Evolutionary conservation across 164 flowering plant genomes (phyloP).

Genomic region (Platanus orientalis): DNA sequence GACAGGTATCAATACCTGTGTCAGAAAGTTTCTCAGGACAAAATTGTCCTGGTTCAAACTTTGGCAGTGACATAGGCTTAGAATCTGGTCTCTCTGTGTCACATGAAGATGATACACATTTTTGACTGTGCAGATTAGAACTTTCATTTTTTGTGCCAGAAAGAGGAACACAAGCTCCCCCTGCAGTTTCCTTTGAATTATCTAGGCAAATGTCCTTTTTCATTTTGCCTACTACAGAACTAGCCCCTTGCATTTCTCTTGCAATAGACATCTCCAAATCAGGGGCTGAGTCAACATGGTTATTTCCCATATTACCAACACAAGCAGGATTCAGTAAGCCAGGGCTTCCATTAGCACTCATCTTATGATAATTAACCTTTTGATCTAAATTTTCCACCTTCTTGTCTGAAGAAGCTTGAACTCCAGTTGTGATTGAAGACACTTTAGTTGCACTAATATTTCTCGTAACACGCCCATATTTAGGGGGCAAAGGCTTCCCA

Average conservation of each 20-base stretch:
- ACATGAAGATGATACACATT: neutral
- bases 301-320: conserved; percentile 13
- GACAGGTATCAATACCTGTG: conserved; percentile 5
- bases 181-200: conserved; percentile 18
- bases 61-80: conserved; percentile 18
- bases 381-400: conserved; percentile 33
- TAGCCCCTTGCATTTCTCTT: conserved; percentile 21
- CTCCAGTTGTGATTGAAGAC: conserved; percentile 31
- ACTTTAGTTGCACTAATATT: conserved; percentile 37
- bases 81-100: conserved; percentile 15
- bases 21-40: conserved; percentile 22
- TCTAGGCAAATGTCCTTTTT: conserved; percentile 14
- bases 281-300: conserved; percentile 16
- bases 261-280: conserved; percentile 19
- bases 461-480: conserved; percentile 93
- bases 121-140: conserved; percentile 2
- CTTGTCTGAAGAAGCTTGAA: conserved; percentile 41
- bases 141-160: conserved; percentile 24
- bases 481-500: conserved; percentile 91
- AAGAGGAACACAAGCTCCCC: conserved; percentile 15
- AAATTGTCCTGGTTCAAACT: conserved; percentile 3
- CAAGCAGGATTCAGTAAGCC: conserved; percentile 22
- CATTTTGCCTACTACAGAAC: conserved; percentile 9
- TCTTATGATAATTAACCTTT: conserved; percentile 38
- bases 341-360: conserved; percentile 37